Evolutionary conservation across 345 rosid genomes (phyloP).

Genomic region (Euphorbia peplus): DNA sequence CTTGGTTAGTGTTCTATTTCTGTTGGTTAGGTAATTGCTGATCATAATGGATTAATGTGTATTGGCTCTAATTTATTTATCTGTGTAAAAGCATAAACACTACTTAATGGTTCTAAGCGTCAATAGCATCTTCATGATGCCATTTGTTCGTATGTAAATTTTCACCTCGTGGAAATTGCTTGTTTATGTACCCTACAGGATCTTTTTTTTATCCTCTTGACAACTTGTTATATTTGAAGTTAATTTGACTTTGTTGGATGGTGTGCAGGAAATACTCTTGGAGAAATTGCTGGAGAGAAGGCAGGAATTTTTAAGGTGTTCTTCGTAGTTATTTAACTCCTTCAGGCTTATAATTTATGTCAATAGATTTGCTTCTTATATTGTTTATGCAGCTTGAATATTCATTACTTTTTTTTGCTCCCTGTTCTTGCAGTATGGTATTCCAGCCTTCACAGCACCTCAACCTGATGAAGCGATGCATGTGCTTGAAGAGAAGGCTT

Average conservation of each 20-base stretch:
- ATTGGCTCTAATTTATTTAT: neutral
- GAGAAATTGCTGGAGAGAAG: constrained; percentile 94
- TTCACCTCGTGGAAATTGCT: neutral
- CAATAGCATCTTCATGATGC: neutral
- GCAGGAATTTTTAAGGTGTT: constrained; percentile 97
- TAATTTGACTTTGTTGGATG: constrained; percentile 24
- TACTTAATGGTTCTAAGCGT: neutral
- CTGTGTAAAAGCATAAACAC: neutral
- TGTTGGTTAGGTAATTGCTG: constrained; percentile 16
- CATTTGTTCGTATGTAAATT: neutral
- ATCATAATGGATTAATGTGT: constrained; percentile 6
- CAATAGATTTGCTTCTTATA: neutral
- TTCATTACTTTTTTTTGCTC: neutral
- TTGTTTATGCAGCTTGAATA: neutral
- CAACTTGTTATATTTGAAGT: neutral
- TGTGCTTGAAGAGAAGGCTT: constrained; percentile 82
- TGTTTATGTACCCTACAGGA: neutral
- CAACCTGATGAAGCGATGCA: constrained; percentile 95
- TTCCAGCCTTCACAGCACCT: constrained; percentile 90
- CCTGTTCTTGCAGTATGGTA: constrained; percentile 48
- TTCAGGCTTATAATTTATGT: constrained; percentile 18
- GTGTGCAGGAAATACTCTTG: constrained; percentile 80
- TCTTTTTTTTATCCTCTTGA: neutral
- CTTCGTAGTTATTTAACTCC: neutral
- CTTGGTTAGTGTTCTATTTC: constrained; percentile 72